phyloP scores from a whole-genome alignment of 2,329 filamentous ascomycete species.

The Shiraia sp. region DNA sequence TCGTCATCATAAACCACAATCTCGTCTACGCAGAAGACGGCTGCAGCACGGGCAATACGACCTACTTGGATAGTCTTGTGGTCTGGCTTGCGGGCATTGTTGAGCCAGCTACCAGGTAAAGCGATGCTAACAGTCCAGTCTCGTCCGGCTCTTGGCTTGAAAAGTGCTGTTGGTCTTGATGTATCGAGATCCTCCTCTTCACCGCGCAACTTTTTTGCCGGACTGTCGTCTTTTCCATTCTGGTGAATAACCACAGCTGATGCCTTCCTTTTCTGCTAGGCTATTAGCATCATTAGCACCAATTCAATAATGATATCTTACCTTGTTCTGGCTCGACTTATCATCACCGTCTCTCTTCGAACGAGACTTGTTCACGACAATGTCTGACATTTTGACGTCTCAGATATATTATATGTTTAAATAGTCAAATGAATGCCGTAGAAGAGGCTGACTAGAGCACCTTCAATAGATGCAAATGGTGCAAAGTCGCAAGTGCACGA shows the following conservation, averaged over 20 bases:
- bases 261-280: slow-evolving; percentile 27
- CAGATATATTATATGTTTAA: no score
- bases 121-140: slow-evolving; percentile 78
- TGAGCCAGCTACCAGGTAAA: slow-evolving; percentile 70
- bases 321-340: slow-evolving; percentile 12
- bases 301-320: background rate
- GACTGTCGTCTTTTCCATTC: slow-evolving; percentile 8
- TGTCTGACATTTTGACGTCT: background rate
- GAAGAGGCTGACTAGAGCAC: no score
- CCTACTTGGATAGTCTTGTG: slow-evolving; percentile 74
- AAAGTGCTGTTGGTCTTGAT: slow-evolving; percentile 71
- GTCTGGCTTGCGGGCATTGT: slow-evolving; percentile 71
- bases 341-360: slow-evolving; percentile 10
- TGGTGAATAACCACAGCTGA: slow-evolving; percentile 23
- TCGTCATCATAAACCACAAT: slow-evolving; percentile 80
- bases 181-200: slow-evolving; percentile 49
- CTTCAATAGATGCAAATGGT: no score
- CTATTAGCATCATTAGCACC: background rate
- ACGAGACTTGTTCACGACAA: slow-evolving; percentile 6
- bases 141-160: slow-evolving; percentile 66
- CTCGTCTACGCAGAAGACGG: slow-evolving; percentile 84
- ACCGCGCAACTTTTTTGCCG: slow-evolving; percentile 19
- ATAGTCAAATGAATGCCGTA: no score
- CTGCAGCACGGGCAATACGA: slow-evolving; percentile 77
- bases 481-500: no score